A percentile compares a stretch with the other conserved stretches of the same genome.
Conservation (phyloP, 331 rosid species). For the Malus hybrid region DNA sequence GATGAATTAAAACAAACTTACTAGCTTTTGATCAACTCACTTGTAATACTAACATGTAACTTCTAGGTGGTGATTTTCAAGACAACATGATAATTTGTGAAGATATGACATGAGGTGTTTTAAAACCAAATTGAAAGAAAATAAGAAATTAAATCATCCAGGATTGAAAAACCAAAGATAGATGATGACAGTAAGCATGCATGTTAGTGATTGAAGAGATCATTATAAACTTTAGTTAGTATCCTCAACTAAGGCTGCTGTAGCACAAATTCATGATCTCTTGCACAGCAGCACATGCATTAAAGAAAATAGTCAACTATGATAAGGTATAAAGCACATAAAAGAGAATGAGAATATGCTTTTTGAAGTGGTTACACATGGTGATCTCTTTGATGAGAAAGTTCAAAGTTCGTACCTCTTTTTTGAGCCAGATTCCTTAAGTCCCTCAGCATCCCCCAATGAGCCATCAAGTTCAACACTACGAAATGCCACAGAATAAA, state of each 20-base stretch:
- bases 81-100: not conserved
- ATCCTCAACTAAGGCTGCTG: not conserved
- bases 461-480: conserved; percentile 75
- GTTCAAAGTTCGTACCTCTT: conserved; percentile 45
- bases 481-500: conserved; percentile 14
- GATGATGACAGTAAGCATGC: not conserved
- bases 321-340: not conserved
- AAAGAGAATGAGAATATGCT: not conserved
- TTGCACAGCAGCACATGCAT: not conserved
- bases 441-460: conserved; percentile 60
- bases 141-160: not conserved
- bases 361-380: not conserved
- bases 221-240: not conserved
- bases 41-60: not conserved
- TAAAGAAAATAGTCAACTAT: not conserved
- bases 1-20: not conserved
- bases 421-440: conserved; percentile 59
- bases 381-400: not conserved
- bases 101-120: not conserved
- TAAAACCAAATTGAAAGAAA: not conserved
- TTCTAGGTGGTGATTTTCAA: not conserved
- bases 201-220: not conserved
- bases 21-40: not conserved
- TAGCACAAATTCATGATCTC: not conserved
- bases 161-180: not conserved